Conservation (phyloP, 495 filamentous ascomycete genomes). For the Tuber brumale region DNA sequence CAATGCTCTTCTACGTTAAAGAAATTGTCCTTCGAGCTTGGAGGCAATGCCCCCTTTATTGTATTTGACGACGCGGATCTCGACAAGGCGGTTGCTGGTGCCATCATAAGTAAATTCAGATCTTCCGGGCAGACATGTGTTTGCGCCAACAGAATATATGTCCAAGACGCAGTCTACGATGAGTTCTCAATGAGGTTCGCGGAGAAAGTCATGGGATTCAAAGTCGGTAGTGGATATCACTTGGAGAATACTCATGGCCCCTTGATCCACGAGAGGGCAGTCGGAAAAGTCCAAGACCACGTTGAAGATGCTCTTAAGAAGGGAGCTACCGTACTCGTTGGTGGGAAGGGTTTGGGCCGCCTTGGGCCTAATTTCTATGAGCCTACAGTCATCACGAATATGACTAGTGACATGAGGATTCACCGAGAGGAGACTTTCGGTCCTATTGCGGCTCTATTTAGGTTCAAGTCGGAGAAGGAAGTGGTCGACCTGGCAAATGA, state of each 20-base stretch:
- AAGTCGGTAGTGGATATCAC: constrained; percentile 69
- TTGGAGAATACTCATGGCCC: constrained; percentile 70
- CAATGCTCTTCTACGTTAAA: constrained; percentile 75
- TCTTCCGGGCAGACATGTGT: constrained; percentile 86
- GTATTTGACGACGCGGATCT: constrained; percentile 88
- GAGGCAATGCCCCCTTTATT: constrained; percentile 88
- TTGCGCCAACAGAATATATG: constrained; percentile 78
- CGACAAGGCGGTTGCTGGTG: constrained; percentile 66
- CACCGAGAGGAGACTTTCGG: constrained; percentile 82
- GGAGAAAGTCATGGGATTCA: constrained; percentile 68
- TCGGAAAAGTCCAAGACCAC: constrained; percentile 69
- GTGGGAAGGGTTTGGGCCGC: constrained; percentile 60
- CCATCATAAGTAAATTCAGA: constrained; percentile 74
- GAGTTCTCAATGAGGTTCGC: constrained; percentile 64
- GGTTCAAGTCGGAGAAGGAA: constrained; percentile 75
- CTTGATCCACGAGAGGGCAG: constrained; percentile 68
- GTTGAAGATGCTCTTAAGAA: constrained; percentile 69
- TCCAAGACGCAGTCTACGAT: constrained; percentile 73
- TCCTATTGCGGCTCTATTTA: constrained; percentile 75
- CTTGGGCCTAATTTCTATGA: constrained; percentile 73
- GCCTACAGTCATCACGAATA: constrained; percentile 72
- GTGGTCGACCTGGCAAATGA: constrained; percentile 72
- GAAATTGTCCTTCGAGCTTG: constrained; percentile 79
- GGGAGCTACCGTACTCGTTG: constrained; percentile 63
- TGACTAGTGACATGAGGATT: constrained; percentile 72